Conservation (phyloP, 768 basidiomycete genomes). For the Boletus speciosus region DNA sequence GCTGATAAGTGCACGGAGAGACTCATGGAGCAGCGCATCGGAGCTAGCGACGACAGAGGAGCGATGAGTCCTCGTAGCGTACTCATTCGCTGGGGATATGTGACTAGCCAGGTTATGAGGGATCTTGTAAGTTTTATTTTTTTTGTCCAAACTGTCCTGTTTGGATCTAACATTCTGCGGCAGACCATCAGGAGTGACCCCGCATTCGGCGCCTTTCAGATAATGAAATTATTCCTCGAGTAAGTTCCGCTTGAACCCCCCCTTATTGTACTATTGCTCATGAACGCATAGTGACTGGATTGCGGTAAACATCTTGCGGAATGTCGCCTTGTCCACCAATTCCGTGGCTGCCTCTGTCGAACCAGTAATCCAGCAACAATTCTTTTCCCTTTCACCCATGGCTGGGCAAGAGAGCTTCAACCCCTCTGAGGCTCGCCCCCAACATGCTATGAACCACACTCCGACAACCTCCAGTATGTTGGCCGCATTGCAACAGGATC, state of each 20-base stretch:
- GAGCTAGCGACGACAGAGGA: conserved; percentile 64
- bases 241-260: conserved; percentile 37
- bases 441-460: conserved; percentile 68
- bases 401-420: conserved; percentile 79
- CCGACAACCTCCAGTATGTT: conserved; percentile 91
- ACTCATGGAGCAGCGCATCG: conserved; percentile 68
- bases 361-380: conserved; percentile 88
- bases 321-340: conserved; percentile 84
- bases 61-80: conserved; percentile 85
- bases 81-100: conserved; percentile 89
- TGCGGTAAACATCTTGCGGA: conserved; percentile 82
- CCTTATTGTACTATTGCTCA: conserved; percentile 17
- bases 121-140: conserved; percentile 60
- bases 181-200: conserved; percentile 92
- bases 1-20: conserved; percentile 87
- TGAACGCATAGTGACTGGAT: conserved; percentile 75
- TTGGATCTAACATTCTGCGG: conserved; percentile 1
- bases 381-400: conserved; percentile 86
- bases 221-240: conserved; percentile 88
- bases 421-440: conserved; percentile 58
- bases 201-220: conserved; percentile 90
- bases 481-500: conserved; percentile 76
- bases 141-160: background rate
- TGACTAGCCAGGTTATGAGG: conserved; percentile 90
- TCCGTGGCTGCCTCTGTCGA: conserved; percentile 91